These are phyloP conservation scores for Phanerochaete carnosa DNA, from an alignment of 768 basidiomycete genomes.

Conservation along the genomic window DNA sequence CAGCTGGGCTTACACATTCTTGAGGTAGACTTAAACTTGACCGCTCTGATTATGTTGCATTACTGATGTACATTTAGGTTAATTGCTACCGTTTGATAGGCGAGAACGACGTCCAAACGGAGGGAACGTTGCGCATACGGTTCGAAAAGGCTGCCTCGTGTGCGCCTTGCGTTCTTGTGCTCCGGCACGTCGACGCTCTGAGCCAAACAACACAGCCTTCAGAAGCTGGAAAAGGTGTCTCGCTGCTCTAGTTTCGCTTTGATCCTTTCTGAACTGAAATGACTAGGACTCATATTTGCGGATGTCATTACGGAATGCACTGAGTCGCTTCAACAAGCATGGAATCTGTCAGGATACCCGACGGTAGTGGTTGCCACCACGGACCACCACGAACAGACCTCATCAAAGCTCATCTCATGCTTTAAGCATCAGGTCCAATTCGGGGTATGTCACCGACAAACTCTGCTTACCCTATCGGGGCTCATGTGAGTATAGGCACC, in stretches of 20 bases:
- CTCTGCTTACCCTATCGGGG: neutral
- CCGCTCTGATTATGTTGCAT: neutral
- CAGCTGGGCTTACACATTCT: slow-evolving; percentile 73
- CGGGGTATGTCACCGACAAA: slow-evolving; percentile 44
- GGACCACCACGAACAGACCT: slow-evolving; percentile 60
- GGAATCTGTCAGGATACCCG: slow-evolving; percentile 64
- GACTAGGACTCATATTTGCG: slow-evolving; percentile 53
- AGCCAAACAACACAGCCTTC: slow-evolving; percentile 60
- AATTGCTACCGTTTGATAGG: slow-evolving; percentile 83
- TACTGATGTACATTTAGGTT: slow-evolving; percentile 44
- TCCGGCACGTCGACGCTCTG: slow-evolving; percentile 81
- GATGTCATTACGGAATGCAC: slow-evolving; percentile 64
- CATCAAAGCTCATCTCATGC: slow-evolving; percentile 55
- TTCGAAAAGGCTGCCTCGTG: slow-evolving; percentile 77
- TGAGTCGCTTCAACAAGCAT: slow-evolving; percentile 48
- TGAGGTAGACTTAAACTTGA: slow-evolving; percentile 46
- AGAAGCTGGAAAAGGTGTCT: slow-evolving; percentile 63
- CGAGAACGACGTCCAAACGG: slow-evolving; percentile 74
- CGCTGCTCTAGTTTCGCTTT: slow-evolving; percentile 32
- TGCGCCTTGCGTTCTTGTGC: slow-evolving; percentile 80
- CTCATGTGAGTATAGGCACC: slow-evolving; percentile 57
- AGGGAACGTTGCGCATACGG: slow-evolving; percentile 64
- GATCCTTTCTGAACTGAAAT: neutral
- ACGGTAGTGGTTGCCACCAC: slow-evolving; percentile 76
- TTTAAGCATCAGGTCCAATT: slow-evolving; percentile 87